Percentiles rank a stretch among this genome's conserved stretches.
These are phyloP conservation scores for Hypericum androsaemum DNA, from an alignment of 345 rosid genomes.

Conservation along the genomic window DNA sequence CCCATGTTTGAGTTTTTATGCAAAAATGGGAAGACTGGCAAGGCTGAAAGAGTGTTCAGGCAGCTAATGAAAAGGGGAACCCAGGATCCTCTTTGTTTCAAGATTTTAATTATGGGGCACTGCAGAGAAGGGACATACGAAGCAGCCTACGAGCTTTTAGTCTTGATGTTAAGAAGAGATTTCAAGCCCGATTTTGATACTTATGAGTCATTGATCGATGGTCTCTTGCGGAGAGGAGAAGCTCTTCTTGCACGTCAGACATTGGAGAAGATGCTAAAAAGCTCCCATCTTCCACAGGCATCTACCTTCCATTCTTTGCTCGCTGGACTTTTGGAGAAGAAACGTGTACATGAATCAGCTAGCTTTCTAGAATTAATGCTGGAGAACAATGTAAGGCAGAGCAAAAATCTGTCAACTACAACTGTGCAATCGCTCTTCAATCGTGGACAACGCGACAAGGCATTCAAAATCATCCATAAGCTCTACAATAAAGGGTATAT, in stretches of 20 bases:
- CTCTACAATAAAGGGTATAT: constrained; percentile 50
- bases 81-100: constrained; percentile 64
- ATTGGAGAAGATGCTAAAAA: constrained; percentile 59
- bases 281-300: constrained; percentile 50
- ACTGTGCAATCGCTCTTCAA: constrained; percentile 42
- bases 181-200: constrained; percentile 53
- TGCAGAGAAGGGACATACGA: constrained; percentile 52
- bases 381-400: constrained; percentile 49
- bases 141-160: constrained; percentile 53
- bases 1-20: constrained; percentile 64
- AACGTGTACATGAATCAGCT: constrained; percentile 40
- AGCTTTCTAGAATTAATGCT: constrained; percentile 45
- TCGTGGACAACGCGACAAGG: constrained; percentile 33
- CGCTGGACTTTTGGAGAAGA: constrained; percentile 42
- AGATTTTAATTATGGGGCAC: constrained; percentile 63
- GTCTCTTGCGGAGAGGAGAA: constrained; percentile 45
- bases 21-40: constrained; percentile 49
- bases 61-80: constrained; percentile 76
- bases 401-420: constrained; percentile 42
- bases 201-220: constrained; percentile 45
- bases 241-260: constrained; percentile 52
- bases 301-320: constrained; percentile 55
- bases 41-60: constrained; percentile 63
- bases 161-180: constrained; percentile 62
- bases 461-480: constrained; percentile 36